Evolutionary conservation across 192 early-diverging fungal species (phyloP).

Genomic region (Ambispora gerdemannii): DNA sequence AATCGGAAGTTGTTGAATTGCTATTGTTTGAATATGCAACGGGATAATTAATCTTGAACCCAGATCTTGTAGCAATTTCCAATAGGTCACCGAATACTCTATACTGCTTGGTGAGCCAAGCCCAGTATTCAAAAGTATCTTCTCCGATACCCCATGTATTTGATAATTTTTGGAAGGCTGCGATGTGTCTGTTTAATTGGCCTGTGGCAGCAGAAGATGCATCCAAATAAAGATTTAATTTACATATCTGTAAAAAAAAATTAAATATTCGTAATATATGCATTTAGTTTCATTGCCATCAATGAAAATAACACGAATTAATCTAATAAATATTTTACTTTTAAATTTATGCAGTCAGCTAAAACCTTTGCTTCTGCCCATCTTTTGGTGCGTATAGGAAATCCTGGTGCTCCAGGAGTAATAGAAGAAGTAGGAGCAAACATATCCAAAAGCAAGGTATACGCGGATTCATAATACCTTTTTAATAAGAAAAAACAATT

Average conservation of each 20-base stretch:
- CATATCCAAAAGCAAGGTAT: conserved; percentile 64
- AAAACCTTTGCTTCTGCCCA: conserved; percentile 73
- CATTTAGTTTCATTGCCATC: background rate
- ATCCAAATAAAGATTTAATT: conserved; percentile 69
- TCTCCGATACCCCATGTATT: conserved; percentile 61
- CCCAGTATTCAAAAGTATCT: conserved; percentile 84
- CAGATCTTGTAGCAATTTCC: conserved; percentile 64
- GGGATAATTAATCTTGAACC: conserved; percentile 60
- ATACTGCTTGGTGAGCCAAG: conserved; percentile 79
- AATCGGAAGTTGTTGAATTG: conserved; percentile 38
- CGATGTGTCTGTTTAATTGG: conserved; percentile 68
- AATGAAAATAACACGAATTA: conserved; percentile 6
- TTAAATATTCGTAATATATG: background rate
- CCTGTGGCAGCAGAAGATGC: conserved; percentile 63
- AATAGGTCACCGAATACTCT: conserved; percentile 76
- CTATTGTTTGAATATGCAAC: conserved; percentile 31
- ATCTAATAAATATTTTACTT: too few species aligned
- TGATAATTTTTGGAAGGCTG: conserved; percentile 56
- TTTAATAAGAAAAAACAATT: background rate
- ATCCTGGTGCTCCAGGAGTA: conserved; percentile 40
- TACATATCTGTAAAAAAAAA: conserved; percentile 62
- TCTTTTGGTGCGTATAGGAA: conserved; percentile 54
- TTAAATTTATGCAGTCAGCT: conserved; percentile 73
- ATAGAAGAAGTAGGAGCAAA: conserved; percentile 51
- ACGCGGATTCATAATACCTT: conserved; percentile 68